These are phyloP conservation scores for Caloboletus firmus DNA, from an alignment of 1,284 basidiomycete species.

Conservation along the genomic window DNA sequence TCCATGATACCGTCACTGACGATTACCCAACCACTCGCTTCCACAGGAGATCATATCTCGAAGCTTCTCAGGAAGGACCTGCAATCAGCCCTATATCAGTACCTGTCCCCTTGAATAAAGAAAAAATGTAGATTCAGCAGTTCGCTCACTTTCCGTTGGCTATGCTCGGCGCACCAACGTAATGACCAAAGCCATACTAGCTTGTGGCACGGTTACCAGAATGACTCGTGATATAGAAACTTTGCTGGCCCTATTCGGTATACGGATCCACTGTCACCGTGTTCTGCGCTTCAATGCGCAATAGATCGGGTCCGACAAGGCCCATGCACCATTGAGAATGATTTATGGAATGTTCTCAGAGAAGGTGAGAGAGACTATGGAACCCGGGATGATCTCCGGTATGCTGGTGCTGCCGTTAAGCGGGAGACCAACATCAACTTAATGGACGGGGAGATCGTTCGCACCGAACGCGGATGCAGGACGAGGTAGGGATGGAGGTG, in stretches of 20 bases:
- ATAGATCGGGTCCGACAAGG: too few relatives aligned
- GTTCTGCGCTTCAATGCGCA: neutral
- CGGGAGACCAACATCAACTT: neutral
- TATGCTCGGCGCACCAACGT: conserved; percentile 7
- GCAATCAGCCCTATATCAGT: neutral
- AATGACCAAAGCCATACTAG: conserved; percentile 6
- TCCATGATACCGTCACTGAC: conserved; percentile 10
- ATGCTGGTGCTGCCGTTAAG: neutral
- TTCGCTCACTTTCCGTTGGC: neutral
- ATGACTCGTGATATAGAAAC: conserved; percentile 5
- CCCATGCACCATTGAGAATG: too few relatives aligned
- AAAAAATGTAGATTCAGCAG: neutral
- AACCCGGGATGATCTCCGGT: neutral
- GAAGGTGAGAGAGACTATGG: neutral
- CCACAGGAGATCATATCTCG: neutral
- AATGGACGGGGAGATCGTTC: neutral
- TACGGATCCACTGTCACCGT: conserved; percentile 2
- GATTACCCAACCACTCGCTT: conserved; percentile 2
- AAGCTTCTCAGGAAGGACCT: conserved; percentile 10
- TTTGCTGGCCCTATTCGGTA: conserved; percentile 6
- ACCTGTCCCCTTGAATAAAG: neutral
- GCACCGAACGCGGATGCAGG: neutral
- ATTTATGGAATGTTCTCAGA: neutral
- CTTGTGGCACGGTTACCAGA: conserved; percentile 5
- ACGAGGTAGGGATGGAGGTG: neutral